Conservation (phyloP, 2,329 filamentous ascomycete genomes). For the Saccharata proteae region DNA sequence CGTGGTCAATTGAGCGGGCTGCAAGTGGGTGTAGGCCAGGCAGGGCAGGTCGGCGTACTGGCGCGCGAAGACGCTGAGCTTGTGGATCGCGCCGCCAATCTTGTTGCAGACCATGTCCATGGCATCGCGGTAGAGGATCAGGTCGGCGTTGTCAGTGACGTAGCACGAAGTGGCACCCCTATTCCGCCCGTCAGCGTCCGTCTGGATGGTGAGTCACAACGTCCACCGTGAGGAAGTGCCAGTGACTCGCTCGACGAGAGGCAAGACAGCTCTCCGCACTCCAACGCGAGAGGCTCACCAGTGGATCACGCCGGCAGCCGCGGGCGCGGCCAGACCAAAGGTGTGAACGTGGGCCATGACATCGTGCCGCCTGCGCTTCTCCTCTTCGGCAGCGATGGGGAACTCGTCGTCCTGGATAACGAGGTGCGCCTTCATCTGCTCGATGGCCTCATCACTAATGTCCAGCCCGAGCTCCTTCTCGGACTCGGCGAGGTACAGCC, state of each 20-base stretch:
- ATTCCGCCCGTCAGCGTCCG: too few relatives aligned
- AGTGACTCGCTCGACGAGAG: too few relatives aligned
- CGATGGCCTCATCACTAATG: slow-evolving; percentile 53
- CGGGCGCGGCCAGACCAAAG: slow-evolving; percentile 61
- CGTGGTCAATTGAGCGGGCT: slow-evolving; percentile 50
- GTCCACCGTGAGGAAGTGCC: too few relatives aligned
- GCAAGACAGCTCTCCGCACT: too few relatives aligned
- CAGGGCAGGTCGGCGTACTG: slow-evolving; percentile 62
- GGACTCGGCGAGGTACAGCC: slow-evolving; percentile 71
- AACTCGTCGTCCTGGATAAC: slow-evolving; percentile 37
- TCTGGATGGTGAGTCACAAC: too few relatives aligned
- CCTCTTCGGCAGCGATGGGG: slow-evolving; percentile 34
- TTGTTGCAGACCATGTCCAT: slow-evolving; percentile 67
- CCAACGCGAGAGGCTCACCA: too few relatives aligned
- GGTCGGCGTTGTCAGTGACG: slow-evolving; percentile 63
- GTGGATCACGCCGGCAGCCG: slow-evolving; percentile 75
- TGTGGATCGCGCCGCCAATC: slow-evolving; percentile 65
- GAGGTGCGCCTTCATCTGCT: slow-evolving; percentile 34
- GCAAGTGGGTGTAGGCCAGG: slow-evolving; percentile 65
- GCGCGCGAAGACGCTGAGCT: slow-evolving; percentile 59
- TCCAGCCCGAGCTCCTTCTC: slow-evolving; percentile 70
- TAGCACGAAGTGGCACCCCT: slow-evolving; percentile 45
- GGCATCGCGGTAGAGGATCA: slow-evolving; percentile 65
- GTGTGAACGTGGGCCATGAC: slow-evolving; percentile 59
- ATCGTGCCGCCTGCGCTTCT: slow-evolving; percentile 45